Evolutionary conservation across 2,329 filamentous ascomycete species (phyloP).

Genomic region (Plenodomus lindquistii): DNA sequence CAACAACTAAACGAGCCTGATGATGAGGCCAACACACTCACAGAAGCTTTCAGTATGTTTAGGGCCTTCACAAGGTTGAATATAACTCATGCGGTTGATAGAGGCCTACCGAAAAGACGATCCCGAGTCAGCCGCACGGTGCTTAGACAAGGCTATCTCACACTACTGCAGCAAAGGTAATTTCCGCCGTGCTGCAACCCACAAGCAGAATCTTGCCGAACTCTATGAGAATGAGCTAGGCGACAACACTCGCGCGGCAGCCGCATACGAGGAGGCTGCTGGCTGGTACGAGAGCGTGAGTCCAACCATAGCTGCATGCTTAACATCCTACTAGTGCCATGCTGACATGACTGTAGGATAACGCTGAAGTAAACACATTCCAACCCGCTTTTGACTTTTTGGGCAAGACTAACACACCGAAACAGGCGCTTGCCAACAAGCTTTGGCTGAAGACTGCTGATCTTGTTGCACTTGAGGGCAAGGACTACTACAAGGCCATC

Average conservation of each 20-base stretch:
- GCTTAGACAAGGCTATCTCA: conserved; percentile 76
- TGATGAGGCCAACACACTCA: conserved; percentile 84
- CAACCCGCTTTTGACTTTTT: conserved; percentile 8
- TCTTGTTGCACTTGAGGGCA: conserved; percentile 75
- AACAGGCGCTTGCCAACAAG: conserved; percentile 78
- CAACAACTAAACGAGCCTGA: conserved; percentile 86
- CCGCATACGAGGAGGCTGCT: conserved; percentile 83
- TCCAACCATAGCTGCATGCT: conserved; percentile 2
- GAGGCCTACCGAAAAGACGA: conserved; percentile 85
- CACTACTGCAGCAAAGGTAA: conserved; percentile 91
- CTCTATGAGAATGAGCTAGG: conserved; percentile 81
- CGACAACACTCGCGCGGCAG: conserved; percentile 76
- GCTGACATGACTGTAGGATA: conserved; percentile 28
- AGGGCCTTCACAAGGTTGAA: fast-evolving
- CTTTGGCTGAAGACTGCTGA: conserved; percentile 92
- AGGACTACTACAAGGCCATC: conserved; percentile 64
- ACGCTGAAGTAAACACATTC: conserved; percentile 36
- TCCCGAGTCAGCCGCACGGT: conserved; percentile 79
- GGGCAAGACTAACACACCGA: conserved; percentile 25
- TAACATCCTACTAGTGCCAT: background rate
- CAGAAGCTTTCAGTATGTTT: conserved; percentile 76
- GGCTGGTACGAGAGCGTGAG: conserved; percentile 74
- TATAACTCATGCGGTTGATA: conserved; percentile 21
- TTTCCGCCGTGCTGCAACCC: conserved; percentile 84
- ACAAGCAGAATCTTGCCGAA: conserved; percentile 88